phyloP scores from a whole-genome alignment of 345 rosid species.

The Limnanthes douglasii region DNA sequence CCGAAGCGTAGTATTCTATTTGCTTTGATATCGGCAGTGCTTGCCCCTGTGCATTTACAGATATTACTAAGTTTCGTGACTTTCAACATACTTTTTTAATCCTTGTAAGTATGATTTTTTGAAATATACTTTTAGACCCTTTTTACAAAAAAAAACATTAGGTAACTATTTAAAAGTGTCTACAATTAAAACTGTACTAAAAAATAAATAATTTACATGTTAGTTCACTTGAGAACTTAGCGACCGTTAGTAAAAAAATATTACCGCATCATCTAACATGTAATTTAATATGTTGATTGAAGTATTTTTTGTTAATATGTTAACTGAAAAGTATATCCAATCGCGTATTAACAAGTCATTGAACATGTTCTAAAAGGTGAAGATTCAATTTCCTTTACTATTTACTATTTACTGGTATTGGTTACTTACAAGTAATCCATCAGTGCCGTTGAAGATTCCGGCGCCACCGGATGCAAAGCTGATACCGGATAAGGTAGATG shows the following conservation, averaged over 20 bases:
- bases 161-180: no score
- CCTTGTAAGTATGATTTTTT: not conserved
- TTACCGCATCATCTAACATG: not conserved
- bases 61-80: not conserved
- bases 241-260: no score
- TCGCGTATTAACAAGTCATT: no score
- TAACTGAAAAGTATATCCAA: no score
- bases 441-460: slow-evolving; percentile 45
- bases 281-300: not conserved
- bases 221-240: no score
- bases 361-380: no score
- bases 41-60: slow-evolving; percentile 16
- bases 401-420: no score
- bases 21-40: slow-evolving; percentile 33
- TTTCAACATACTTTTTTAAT: not conserved
- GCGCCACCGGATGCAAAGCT: slow-evolving; percentile 61
- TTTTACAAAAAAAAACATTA: no score
- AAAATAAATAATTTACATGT: no score
- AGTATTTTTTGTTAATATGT: no score
- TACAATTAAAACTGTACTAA: no score
- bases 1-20: slow-evolving; percentile 24
- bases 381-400: no score
- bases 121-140: not conserved
- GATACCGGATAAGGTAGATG: slow-evolving; percentile 23
- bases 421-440: slow-evolving; percentile 27